Conservation (phyloP, 2,329 filamentous ascomycete genomes). For the Dothistroma pini region DNA sequence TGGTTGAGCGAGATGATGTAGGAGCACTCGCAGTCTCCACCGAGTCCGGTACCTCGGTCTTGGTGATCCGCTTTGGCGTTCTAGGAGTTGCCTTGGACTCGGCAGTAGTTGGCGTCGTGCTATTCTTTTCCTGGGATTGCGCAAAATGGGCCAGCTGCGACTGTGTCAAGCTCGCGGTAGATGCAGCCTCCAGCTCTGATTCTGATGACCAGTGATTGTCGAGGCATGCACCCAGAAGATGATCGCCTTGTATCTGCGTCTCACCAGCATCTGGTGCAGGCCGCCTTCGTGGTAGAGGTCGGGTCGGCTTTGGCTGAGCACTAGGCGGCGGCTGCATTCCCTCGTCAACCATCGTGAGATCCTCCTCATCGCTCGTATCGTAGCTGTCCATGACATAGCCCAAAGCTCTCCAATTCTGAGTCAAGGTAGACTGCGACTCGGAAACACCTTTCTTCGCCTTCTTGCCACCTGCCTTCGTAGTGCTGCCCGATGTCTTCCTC, state of each 20-base stretch:
- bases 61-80: conserved; percentile 12
- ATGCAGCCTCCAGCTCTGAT: neutral
- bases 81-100: conserved; percentile 7
- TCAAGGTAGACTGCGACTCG: conserved; percentile 12
- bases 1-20: conserved; percentile 9
- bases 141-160: conserved; percentile 1
- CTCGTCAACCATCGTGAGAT: neutral
- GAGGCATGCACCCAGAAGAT: neutral
- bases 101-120: conserved; percentile 17
- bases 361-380: conserved; percentile 2
- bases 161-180: conserved; percentile 1
- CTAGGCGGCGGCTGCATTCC: conserved; percentile 1
- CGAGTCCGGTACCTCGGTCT: conserved; percentile 19
- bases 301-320: neutral
- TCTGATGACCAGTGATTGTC: neutral
- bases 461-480: conserved; percentile 4
- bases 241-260: conserved; percentile 5
- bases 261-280: neutral
- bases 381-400: conserved; percentile 2
- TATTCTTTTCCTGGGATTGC: conserved; percentile 6
- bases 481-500: neutral
- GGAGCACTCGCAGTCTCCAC: conserved; percentile 18
- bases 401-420: conserved; percentile 7
- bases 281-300: neutral
- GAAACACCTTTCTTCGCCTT: neutral